Evolutionary conservation across 345 rosid genomes (phyloP).

Genomic region (Salix caprea): DNA sequence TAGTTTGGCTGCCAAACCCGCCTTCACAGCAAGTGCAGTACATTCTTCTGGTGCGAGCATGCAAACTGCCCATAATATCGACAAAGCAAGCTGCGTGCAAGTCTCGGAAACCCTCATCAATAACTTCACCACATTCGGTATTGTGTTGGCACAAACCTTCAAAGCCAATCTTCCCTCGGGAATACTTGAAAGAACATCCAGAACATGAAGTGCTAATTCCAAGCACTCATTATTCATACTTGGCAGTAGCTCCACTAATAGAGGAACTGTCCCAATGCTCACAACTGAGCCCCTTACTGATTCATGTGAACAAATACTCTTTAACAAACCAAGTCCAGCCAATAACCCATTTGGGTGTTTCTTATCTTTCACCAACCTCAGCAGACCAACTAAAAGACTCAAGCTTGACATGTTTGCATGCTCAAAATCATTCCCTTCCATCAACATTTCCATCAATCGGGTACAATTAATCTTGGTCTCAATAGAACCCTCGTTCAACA

Average conservation of each 20-base stretch:
- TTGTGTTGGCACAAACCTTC: conserved; percentile 26
- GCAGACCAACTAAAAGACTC: conserved; percentile 29
- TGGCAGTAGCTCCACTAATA: conserved; percentile 26
- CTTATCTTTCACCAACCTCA: conserved; percentile 32
- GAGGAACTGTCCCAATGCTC: conserved; percentile 26
- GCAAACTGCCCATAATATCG: conserved; percentile 28
- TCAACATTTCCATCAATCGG: conserved; percentile 43
- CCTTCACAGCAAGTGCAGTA: conserved; percentile 28
- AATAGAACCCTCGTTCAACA: conserved; percentile 60
- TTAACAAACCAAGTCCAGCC: conserved; percentile 26
- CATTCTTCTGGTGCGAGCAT: conserved; percentile 31
- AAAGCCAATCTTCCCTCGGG: conserved; percentile 26
- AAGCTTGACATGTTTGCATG: conserved; percentile 21
- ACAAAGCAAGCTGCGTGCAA: conserved; percentile 24
- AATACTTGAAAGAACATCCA: conserved; percentile 20
- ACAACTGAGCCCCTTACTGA: conserved; percentile 19
- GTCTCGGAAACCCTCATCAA: conserved; percentile 31
- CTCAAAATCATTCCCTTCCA: conserved; percentile 50
- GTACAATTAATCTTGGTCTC: conserved; percentile 65
- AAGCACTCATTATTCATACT: conserved; percentile 24
- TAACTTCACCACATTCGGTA: conserved; percentile 28
- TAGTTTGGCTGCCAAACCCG: conserved; percentile 31
- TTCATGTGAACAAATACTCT: conserved; percentile 22
- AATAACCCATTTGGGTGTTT: conserved; percentile 20
- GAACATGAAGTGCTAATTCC: conserved; percentile 23